Evolutionary conservation across 805 yeast species (phyloP), one percentile per base, ranked within the genome.

Genomic region (Metschnikowia chrysomelidarum): DNA sequence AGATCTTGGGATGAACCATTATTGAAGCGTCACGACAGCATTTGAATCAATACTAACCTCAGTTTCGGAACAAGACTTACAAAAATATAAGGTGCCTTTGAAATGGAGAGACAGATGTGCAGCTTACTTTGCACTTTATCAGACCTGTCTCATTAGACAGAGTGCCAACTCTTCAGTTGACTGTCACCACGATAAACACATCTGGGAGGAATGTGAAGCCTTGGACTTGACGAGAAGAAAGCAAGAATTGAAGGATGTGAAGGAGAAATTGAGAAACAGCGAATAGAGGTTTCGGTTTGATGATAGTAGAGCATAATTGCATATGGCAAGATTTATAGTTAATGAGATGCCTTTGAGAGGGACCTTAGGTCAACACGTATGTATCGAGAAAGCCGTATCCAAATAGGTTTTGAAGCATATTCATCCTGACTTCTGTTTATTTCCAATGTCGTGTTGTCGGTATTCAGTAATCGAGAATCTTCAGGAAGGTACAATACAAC

Each of bases 51-150:
- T 41, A 50, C 57, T 54, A 54, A 54, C 57, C 15, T 13, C 47
- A 82, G 89, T 86, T 48, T 71, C 87, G 37, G 85, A 80, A 62
- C 88, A 85, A 55, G 95, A 86, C 56, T 80, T 86, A 82, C 87
- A 83, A 64, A 73, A 79, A 50, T 68, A 82, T 62, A 75, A 80
- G 57, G 80, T 86, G 38, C 95, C 95, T 15, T 66, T 87, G 43
- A 77, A 75, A 41, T 86, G 80, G 73, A 71, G 95, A 50, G 95
- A 86, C 59, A 76, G 94, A 61, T 86, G 95, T 62, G 93, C 94
- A 8, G 62, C 69, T 21, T 66, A 66, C 55, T 67, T 57, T 47
- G 73, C 71, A 17, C 66, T 67, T 36, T 65, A 61, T 47, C 67
- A 64, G 38, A 62, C 67, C 9, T 67, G 73, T 54, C 65, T 66